Base-by-base conservation (phyloP, 306 rosid genomes). In the Neltuma alba region DNA sequence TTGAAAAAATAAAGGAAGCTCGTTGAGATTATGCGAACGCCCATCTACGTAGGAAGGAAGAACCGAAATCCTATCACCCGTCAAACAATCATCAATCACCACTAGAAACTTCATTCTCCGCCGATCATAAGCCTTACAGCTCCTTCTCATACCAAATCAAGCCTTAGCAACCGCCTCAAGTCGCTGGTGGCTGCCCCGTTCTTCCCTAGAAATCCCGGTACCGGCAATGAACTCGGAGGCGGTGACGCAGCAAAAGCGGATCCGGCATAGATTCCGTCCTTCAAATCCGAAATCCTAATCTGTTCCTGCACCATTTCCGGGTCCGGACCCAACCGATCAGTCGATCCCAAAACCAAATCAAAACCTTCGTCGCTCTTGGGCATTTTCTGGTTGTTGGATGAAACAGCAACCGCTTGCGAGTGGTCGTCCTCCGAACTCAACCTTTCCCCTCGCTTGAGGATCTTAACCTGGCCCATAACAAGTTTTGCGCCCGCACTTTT, bases 401-500 rank as follows among this genome's bases (percentile, higher is more conserved):
- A 40, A 18, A 36, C 81, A 9, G 37, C 82, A 10, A 42, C 15
- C n/a, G 25, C 83, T 14, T 21, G 66, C 9, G 34, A 9, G 12
- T 6, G 15, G 21, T 31, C 31, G 7, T 28, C 48, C 76, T 67
- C 84, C 44, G 83, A 47, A 34, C 30, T 45, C 63, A 89, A 76
- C 50, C 41, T 41, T 81, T 94, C 97, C 15, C 98, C 97, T 50
- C 98, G 92, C 89, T 85, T 90, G 50, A 94, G 90, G 72, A 94
- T 94, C 91, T 89, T 92, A 36, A 92, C 98, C 75, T 92, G 85
- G 1, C 94, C 98, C 90, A 88, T 90, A 8, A 88, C 92, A 54
- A 92, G 85, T 28, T 84, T 87, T 12, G 69, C 33, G 2, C 74
- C 78, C 4, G 88, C 82, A 48, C 66, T 33, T 72, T 85, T 90